These are phyloP conservation scores for Lactifluus piperatus DNA, from an alignment of 768 basidiomycete genomes.

Conservation along the genomic window DNA sequence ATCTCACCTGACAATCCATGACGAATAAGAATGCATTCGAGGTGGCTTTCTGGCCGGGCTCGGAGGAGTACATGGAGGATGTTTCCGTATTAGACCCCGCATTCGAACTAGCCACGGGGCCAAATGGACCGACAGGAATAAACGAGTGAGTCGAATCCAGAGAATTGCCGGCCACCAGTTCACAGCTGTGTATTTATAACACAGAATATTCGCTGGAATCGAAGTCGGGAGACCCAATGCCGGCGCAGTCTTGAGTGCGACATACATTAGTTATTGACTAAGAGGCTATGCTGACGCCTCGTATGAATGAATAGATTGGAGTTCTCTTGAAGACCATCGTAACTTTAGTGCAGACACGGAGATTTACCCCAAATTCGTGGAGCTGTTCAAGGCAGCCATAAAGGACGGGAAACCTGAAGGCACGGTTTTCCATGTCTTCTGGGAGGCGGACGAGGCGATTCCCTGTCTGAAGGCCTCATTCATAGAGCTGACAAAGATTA, in stretches of 20 bases:
- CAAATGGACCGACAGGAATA: not conserved
- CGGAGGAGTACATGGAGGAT: constrained; percentile 6
- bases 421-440: not conserved
- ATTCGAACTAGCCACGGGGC: not conserved
- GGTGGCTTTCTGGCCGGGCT: constrained; percentile 1
- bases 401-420: constrained; percentile 2
- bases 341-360: not conserved
- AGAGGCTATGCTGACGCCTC: not conserved
- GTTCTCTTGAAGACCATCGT: not conserved
- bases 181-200: not conserved
- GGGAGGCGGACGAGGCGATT: not conserved
- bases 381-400: constrained; percentile 1
- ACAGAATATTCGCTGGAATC: constrained; percentile 1
- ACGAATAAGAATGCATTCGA: not conserved
- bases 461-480: constrained; percentile 4
- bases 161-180: not conserved
- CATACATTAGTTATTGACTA: not conserved
- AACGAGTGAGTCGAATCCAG: not conserved
- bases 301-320: constrained; percentile 1
- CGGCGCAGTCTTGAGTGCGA: not conserved
- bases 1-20: not conserved
- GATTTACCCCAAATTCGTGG: not conserved
- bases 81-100: not conserved
- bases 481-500: not conserved
- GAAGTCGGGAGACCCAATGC: constrained; percentile 4